A percentile compares a stretch with the other conserved stretches of the same genome.
phyloP scores from a whole-genome alignment of 73 alveolate species.

The Paramecium caudatum region DNA sequence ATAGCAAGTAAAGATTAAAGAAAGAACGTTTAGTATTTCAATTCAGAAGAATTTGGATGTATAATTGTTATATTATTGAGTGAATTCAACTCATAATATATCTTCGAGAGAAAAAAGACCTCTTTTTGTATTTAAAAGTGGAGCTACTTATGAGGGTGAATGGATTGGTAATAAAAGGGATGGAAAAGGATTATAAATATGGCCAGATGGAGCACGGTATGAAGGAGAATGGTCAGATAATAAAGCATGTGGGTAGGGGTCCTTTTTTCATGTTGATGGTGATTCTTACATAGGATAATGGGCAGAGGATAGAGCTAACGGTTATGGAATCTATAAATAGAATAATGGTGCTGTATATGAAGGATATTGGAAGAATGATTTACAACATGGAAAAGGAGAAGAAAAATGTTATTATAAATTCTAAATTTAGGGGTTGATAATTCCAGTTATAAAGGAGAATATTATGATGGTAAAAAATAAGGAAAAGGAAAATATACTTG shows the following conservation, averaged over 20 bases:
- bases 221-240: constrained; percentile 87
- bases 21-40: constrained; percentile 2
- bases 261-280: constrained; percentile 84
- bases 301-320: constrained; percentile 89
- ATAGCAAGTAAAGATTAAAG: constrained; percentile 40
- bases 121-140: constrained; percentile 77
- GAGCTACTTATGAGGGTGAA: constrained; percentile 88
- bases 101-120: constrained; percentile 70
- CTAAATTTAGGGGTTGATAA: constrained; percentile 84
- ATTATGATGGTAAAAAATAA: constrained; percentile 79
- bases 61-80: neutral
- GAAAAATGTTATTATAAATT: constrained; percentile 70
- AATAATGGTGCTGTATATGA: constrained; percentile 89
- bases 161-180: constrained; percentile 88
- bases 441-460: constrained; percentile 84
- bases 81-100: neutral
- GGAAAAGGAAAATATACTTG: constrained; percentile 83
- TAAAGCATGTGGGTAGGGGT: constrained; percentile 93
- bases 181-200: constrained; percentile 91
- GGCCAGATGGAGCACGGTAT: constrained; percentile 96
- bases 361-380: constrained; percentile 88
- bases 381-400: constrained; percentile 84
- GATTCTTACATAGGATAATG: constrained; percentile 90
- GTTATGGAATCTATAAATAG: constrained; percentile 88
- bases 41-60: constrained; percentile 31